Percentiles rank a stretch among this genome's conserved stretches.
phyloP scores from a whole-genome alignment of 2,329 filamentous ascomycete genomes.

The Colletotrichum sp. region DNA sequence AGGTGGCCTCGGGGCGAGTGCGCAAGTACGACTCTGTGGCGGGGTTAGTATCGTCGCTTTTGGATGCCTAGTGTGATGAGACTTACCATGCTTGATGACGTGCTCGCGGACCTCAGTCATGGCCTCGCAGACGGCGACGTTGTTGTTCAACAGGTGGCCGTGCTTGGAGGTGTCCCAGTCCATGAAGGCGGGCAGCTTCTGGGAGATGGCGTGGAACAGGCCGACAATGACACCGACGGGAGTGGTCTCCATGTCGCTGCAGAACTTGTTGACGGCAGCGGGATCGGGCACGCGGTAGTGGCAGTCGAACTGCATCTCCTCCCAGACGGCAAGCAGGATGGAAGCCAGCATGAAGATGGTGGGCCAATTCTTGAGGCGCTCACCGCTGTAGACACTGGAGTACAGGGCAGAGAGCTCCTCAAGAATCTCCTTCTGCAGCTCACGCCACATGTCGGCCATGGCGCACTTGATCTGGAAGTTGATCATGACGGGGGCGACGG shows the following conservation, averaged over 20 bases:
- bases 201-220: constrained; percentile 96
- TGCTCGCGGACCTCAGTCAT: constrained; percentile 96
- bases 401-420: constrained; percentile 92
- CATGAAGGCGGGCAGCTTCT: constrained; percentile 89
- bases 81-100: constrained; percentile 91
- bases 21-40: constrained; percentile 82
- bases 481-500: constrained; percentile 96
- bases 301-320: constrained; percentile 98
- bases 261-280: constrained; percentile 89
- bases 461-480: constrained; percentile 99
- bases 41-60: constrained; percentile 39
- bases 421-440: constrained; percentile 93
- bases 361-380: constrained; percentile 98
- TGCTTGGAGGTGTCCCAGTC: constrained; percentile 96
- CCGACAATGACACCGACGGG: constrained; percentile 96
- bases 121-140: constrained; percentile 89
- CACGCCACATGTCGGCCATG: constrained; percentile 97
- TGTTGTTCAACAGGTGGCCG: constrained; percentile 88
- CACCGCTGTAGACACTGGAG: constrained; percentile 96
- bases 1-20: constrained; percentile 78
- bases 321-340: constrained; percentile 93
- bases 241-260: constrained; percentile 93
- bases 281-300: constrained; percentile 92
- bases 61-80: neutral
- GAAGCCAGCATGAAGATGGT: constrained; percentile 98